phyloP scores from a whole-genome alignment of 1,139 yeast genomes.

The Lodderomyces pseudojiufengensis region DNA sequence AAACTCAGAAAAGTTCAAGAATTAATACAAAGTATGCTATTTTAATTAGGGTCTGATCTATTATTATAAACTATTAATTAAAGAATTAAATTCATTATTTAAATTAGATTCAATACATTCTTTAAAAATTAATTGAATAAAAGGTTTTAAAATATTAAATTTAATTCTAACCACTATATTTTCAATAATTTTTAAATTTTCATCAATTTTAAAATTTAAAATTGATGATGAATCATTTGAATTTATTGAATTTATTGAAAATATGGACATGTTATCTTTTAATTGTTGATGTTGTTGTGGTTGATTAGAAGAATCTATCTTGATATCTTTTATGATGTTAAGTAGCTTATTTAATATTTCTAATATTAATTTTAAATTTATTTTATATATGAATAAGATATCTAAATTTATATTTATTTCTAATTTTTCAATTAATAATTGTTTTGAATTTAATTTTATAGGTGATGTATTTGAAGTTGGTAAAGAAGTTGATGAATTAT shows the following conservation, averaged over 20 bases:
- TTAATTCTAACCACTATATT: conserved; percentile 30
- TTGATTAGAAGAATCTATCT: background rate
- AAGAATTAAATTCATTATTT: conserved; percentile 27
- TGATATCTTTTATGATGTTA: conserved; percentile 3
- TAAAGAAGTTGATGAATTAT: conserved; percentile 5
- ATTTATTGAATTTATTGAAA: conserved; percentile 28
- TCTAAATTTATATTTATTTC: conserved; percentile 45
- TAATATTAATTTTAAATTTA: conserved; percentile 30
- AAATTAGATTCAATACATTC: conserved; percentile 32
- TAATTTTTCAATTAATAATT: conserved; percentile 42
- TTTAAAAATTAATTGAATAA: conserved; percentile 27
- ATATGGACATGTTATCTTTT: conserved; percentile 31
- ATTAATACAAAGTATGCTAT: too few relatives aligned
- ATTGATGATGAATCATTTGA: conserved; percentile 23
- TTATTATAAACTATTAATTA: conserved; percentile 28
- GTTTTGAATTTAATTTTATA: conserved; percentile 39
- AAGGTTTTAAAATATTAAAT: conserved; percentile 40
- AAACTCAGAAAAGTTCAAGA: too few relatives aligned
- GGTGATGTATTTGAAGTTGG: conserved; percentile 26
- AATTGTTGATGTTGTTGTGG: background rate
- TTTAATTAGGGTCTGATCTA: too few relatives aligned
- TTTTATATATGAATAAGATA: conserved; percentile 38
- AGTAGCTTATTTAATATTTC: conserved; percentile 26
- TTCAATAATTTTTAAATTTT: conserved; percentile 29
- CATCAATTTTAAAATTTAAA: conserved; percentile 29